Conservation (phyloP, 768 basidiomycete genomes). For the Calocera cornea region DNA sequence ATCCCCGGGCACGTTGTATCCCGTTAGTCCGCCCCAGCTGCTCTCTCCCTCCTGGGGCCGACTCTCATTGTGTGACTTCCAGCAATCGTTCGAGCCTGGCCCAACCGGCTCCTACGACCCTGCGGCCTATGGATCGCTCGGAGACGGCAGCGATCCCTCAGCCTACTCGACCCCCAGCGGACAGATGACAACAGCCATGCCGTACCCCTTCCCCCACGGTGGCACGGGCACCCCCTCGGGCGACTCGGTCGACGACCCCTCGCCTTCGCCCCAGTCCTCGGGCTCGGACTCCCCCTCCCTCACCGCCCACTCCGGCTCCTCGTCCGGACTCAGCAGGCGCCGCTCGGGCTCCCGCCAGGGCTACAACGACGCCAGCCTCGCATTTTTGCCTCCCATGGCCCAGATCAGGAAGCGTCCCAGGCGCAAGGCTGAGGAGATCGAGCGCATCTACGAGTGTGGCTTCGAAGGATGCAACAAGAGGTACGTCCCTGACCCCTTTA, state of each 20-base stretch:
- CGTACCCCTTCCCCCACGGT: background rate
- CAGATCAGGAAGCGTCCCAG: constrained; percentile 27
- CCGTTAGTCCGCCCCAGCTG: constrained; percentile 3
- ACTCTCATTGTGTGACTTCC: constrained; percentile 3
- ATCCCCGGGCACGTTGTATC: background rate
- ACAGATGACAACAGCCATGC: background rate
- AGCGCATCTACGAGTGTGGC: constrained; percentile 35
- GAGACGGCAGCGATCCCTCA: background rate
- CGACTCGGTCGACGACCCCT: constrained; percentile 1
- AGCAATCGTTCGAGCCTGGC: constrained; percentile 2
- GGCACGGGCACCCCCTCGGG: background rate
- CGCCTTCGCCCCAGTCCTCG: constrained; percentile 1
- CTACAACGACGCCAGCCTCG: background rate
- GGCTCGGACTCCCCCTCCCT: background rate
- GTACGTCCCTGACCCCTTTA: constrained; percentile 28
- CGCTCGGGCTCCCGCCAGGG: background rate
- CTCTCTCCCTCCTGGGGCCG: constrained; percentile 1
- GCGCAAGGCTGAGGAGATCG: constrained; percentile 66
- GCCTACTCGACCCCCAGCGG: background rate
- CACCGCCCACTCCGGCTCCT: background rate
- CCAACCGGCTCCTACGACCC: constrained; percentile 1
- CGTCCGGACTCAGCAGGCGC: background rate
- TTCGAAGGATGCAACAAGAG: constrained; percentile 48
- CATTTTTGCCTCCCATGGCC: background rate
- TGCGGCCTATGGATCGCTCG: background rate